Base-by-base conservation (phyloP, 2,329 filamentous ascomycete species). In the Aureobasidium sp. region DNA sequence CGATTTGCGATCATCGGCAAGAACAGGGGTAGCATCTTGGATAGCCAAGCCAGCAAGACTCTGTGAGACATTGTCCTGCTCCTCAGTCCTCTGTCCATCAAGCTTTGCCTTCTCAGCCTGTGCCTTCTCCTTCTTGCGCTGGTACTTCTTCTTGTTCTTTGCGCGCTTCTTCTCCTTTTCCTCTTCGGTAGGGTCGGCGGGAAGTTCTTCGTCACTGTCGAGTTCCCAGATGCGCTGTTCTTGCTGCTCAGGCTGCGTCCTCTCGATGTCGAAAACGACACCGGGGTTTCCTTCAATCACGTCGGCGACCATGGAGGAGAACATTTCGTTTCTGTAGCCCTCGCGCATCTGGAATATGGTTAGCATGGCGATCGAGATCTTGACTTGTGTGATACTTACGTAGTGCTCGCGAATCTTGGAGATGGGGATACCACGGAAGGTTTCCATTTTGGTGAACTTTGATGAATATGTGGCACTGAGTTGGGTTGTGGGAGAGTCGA, bases 171-270 rank as follows among this genome's bases (percentile, higher is more conserved):
- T 55, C 9, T 55, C 27, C 25, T 44, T n/a, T 16, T 44, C 37
- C 5, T 55, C 39, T 34, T 53, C 49, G 25, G 34, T 41, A 10
- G 45, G 45, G 13, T 48, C 45, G 10, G 9, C 9, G 29, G 47
- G 29, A 3, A 21, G 30, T 27, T 55, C 52, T 42, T 44, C 37
- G 29, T 55, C 52, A 29, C 39, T 44, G 52, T 55, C 29, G 15
- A 55, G 37, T 55, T 55, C 52, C 52, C 27, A 32, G 52, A 55
- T 55, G 39, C 52, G 52, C 9, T 32, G 52, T 44, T 55, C 52
- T 27, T 42, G 52, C 7, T 30, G 52, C 16, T 44, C 29, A n/a
- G 39, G 37, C 27, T 42, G 21, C 4, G 21, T 1, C 15, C 9
- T 25, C 11, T 30, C 4, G 36, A 15, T 1, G 2, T 42, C 13